Percentiles rank a stretch among this genome's conserved stretches.
Conservation (phyloP, 1,284 basidiomycete genomes). For the Apiotrichum domesticum region DNA sequence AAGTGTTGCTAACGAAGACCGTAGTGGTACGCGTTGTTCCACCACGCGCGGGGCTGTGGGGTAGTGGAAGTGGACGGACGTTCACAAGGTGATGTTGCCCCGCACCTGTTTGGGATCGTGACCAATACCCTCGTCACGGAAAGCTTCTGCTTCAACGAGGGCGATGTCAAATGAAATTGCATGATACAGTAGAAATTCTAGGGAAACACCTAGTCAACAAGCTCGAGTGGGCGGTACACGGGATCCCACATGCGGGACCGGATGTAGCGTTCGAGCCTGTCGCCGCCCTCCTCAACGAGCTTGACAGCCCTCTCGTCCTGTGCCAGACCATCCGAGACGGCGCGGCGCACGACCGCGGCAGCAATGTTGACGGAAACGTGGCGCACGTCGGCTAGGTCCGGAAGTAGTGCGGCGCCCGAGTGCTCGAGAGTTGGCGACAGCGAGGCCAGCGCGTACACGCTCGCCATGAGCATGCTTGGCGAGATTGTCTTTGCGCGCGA, state of each 20-base stretch:
- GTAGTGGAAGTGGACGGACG: no score
- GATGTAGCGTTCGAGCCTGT: slow-evolving; percentile 41
- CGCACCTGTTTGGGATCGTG: no score
- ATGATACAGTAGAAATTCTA: no score
- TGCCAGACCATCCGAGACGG: slow-evolving; percentile 60
- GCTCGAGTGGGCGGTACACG: slow-evolving; percentile 41
- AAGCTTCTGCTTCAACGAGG: no score
- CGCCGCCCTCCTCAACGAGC: slow-evolving; percentile 33
- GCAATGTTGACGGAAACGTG: slow-evolving; percentile 53
- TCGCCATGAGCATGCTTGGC: slow-evolving; percentile 66
- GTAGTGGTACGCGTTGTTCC: no score
- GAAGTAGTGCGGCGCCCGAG: slow-evolving; percentile 54
- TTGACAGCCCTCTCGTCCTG: slow-evolving; percentile 35
- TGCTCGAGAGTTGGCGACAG: slow-evolving; percentile 68
- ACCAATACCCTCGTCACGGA: no score
- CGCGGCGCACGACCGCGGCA: slow-evolving; percentile 70
- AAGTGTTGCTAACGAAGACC: no score
- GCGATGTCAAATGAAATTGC: no score
- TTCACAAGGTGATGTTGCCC: no score
- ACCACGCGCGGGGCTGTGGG: no score
- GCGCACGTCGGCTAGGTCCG: slow-evolving; percentile 62
- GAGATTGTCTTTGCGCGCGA: slow-evolving; percentile 59
- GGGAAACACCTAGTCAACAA: slow-evolving; percentile 24
- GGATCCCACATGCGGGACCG: slow-evolving; percentile 44
- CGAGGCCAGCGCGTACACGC: slow-evolving; percentile 58